phyloP scores from a whole-genome alignment of 2,329 filamentous ascomycete genomes.

The Aulographum hederae region DNA sequence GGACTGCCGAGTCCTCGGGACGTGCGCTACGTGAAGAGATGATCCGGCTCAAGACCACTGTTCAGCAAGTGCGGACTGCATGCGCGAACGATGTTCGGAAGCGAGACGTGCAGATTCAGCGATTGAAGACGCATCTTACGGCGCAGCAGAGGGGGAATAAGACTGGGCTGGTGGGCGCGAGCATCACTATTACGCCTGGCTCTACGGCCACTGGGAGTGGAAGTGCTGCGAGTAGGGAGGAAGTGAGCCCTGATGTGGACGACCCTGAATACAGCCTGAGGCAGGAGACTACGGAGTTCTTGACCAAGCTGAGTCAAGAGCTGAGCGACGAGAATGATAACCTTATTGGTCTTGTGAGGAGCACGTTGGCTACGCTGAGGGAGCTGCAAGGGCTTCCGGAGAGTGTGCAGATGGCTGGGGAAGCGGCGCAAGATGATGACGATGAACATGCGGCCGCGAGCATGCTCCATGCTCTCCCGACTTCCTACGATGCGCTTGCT shows the following conservation, averaged over 20 bases:
- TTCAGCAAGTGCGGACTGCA: conserved; percentile 67
- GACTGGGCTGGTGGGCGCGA: conserved; percentile 26
- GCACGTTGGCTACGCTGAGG: conserved; percentile 52
- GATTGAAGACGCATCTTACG: conserved; percentile 69
- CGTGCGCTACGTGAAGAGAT: conserved; percentile 73
- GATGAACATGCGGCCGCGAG: conserved; percentile 5
- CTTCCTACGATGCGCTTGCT: conserved; percentile 49
- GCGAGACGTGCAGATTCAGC: conserved; percentile 74
- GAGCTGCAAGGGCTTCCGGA: conserved; percentile 35
- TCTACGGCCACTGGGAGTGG: conserved; percentile 6
- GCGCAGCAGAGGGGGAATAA: conserved; percentile 37
- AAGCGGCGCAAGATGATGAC: conserved; percentile 5
- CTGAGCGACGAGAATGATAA: conserved; percentile 86
- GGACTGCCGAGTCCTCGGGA: conserved; percentile 54
- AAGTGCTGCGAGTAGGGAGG: conserved; percentile 29
- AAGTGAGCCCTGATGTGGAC: conserved; percentile 27
- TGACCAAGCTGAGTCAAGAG: conserved; percentile 66
- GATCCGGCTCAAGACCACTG: conserved; percentile 55
- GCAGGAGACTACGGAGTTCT: conserved; percentile 77
- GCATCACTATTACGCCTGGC: conserved; percentile 26
- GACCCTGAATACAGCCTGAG: conserved; percentile 50
- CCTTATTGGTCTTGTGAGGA: conserved; percentile 52
- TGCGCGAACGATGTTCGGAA: conserved; percentile 86
- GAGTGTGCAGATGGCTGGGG: conserved; percentile 13
- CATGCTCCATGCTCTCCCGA: conserved; percentile 29